These are phyloP conservation scores for Volvox africanus DNA, from an alignment of 139 green algal genomes.

Conservation along the genomic window DNA sequence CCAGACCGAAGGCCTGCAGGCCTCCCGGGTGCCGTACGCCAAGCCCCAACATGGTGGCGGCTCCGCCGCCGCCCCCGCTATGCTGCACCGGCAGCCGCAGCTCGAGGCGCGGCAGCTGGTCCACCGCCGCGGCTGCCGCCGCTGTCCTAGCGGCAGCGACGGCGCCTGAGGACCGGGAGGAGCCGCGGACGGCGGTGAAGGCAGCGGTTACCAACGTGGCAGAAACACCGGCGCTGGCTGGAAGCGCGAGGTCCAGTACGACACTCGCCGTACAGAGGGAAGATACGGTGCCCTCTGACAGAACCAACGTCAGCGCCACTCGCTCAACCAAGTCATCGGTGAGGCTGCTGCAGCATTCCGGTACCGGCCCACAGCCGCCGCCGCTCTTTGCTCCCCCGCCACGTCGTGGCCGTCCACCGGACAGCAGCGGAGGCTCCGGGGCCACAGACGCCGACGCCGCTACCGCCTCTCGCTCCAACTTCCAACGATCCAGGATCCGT, in stretches of 20 bases:
- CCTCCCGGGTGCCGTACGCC: too few species aligned
- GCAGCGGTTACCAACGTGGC: background rate
- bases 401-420: background rate
- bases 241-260: background rate
- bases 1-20: background rate
- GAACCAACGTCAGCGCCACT: constrained; percentile 1
- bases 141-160: background rate
- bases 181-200: background rate
- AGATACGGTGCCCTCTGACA: constrained; percentile 13
- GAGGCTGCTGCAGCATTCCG: background rate
- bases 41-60: too few species aligned
- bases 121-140: background rate
- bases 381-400: too few species aligned
- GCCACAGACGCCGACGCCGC: background rate
- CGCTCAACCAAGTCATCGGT: constrained; percentile 19
- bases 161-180: background rate
- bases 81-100: background rate
- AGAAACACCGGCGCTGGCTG: background rate
- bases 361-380: background rate
- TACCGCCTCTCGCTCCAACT: background rate
- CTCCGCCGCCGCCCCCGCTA: background rate
- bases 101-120: background rate
- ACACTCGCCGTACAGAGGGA: background rate
- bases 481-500: background rate
- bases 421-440: background rate